These are phyloP conservation scores for Anthostomella pinea DNA, from an alignment of 2,329 filamentous ascomycete genomes.

Conservation along the genomic window DNA sequence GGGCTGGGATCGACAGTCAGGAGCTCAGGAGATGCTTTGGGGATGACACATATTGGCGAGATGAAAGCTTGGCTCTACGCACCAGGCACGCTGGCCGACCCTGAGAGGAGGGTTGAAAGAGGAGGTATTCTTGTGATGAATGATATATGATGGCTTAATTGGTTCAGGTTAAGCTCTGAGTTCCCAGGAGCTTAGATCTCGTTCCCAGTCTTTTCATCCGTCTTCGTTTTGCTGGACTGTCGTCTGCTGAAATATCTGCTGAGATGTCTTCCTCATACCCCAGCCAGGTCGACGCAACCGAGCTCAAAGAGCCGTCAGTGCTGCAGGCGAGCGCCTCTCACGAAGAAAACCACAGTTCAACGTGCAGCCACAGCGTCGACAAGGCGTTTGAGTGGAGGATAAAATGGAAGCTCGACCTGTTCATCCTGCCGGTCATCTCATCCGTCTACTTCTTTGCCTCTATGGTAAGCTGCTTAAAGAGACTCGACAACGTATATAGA, in stretches of 20 bases:
- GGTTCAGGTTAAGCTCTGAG: too few relatives aligned
- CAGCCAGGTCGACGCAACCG: conserved; percentile 1
- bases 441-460: conserved; percentile 23
- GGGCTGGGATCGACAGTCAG: too few relatives aligned
- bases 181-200: too few relatives aligned
- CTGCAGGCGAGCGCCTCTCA: conserved; percentile 5
- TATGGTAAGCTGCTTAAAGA: conserved; percentile 14
- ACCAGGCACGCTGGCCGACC: too few relatives aligned
- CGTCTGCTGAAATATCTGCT: background rate
- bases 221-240: too few relatives aligned
- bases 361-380: conserved; percentile 12
- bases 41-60: too few relatives aligned
- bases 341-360: conserved; percentile 3
- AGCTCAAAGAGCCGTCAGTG: conserved; percentile 10
- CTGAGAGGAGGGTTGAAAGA: too few relatives aligned
- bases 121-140: too few relatives aligned
- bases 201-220: too few relatives aligned
- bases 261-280: background rate
- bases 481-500: background rate
- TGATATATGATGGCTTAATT: too few relatives aligned
- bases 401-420: conserved; percentile 24
- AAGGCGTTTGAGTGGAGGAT: conserved; percentile 16
- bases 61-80: too few relatives aligned
- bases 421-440: conserved; percentile 22
- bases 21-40: too few relatives aligned